Evolutionary conservation across 1,284 basidiomycete species (phyloP), one percentile per base, ranked within the genome.

Genomic region (Melampsora abietis-canadensis): DNA sequence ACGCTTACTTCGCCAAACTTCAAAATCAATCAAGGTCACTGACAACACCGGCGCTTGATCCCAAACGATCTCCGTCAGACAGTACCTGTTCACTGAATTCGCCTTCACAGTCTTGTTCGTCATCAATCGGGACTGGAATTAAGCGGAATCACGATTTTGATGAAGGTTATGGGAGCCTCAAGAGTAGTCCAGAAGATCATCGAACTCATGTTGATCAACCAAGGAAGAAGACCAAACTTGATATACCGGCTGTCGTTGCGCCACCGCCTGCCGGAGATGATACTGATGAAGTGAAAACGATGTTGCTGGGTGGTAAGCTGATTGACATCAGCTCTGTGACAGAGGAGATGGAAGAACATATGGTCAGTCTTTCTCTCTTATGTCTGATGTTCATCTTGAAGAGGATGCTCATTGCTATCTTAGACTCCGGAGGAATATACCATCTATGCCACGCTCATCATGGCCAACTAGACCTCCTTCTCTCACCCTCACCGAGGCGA

Each of bases 1-100:
- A 75, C 31, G 65, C 64, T 8, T 75, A 75, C 47, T 75, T 61
- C 44, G 72, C 72, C 37, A 66, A 62, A 27, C 72, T 75, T 17
- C 65, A 75, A 61, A 48, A 37, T 10, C 65, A 67, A 27, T 47
- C 37, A 5, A 44, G 59, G 7, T 67, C 47, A n/a, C 40, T 57
- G 15, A 34, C 72, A 1, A 59, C 72, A 24, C 31, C 72, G 3
- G 60, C 65, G 12, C 57, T 34, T 19, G 72, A 75, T 48, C 59
- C 64, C 14, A 75, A 75, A 34, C 44, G 72, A 12, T 67, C 65
- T 2, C 64, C 65, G 12, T 34, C 72, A 17, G 72, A 63, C 48
- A 67, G 65, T 48, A 62, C 17, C 31, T 27, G 21, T 46, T 75
- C 54, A 8, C 46, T 40, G 30, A 59, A 57, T 19, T 67, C 57